Percentiles rank a stretch among this genome's conserved stretches.
These are phyloP conservation scores for Avena eriantha DNA, from an alignment of 176 grass and related monocot species.

Conservation along the genomic window DNA sequence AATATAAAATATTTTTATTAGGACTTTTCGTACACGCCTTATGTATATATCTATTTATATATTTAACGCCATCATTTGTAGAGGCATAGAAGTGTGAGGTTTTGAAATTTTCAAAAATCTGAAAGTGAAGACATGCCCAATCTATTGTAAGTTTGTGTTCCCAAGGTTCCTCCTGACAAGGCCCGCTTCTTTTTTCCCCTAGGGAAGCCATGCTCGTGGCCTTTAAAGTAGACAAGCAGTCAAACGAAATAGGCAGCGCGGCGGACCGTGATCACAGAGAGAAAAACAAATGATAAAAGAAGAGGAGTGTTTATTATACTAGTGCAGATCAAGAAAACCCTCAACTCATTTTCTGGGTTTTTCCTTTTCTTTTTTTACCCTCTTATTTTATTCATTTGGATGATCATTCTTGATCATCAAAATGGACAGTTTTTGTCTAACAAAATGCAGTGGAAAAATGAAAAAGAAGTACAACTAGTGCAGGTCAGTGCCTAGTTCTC, in stretches of 20 bases:
- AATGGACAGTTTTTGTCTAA: slow-evolving; percentile 37
- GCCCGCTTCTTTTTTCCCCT: slow-evolving; percentile 42
- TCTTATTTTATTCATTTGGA: slow-evolving; percentile 40
- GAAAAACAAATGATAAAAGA: slow-evolving; percentile 18
- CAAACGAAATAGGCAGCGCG: slow-evolving; percentile 53
- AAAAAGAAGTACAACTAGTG: slow-evolving; percentile 46
- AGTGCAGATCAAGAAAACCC: slow-evolving; percentile 8
- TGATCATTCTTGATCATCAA: slow-evolving; percentile 35
- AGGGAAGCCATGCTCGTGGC: slow-evolving; percentile 59
- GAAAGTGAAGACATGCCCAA: background rate
- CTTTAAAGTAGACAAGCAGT: slow-evolving; percentile 69
- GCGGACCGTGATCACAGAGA: slow-evolving; percentile 10
- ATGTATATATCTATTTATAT: too few species aligned
- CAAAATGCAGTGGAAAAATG: slow-evolving; percentile 41
- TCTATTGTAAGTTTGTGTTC: slow-evolving; percentile 57
- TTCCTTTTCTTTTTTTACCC: slow-evolving; percentile 36
- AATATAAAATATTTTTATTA: too few species aligned
- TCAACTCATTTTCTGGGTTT: background rate
- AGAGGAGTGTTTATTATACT: slow-evolving; percentile 11
- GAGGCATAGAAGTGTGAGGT: too few species aligned
- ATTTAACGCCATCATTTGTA: too few species aligned
- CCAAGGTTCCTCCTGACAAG: slow-evolving; percentile 60
- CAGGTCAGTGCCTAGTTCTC: slow-evolving; percentile 32
- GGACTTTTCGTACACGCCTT: too few species aligned
- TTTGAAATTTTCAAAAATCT: too few species aligned